phyloP scores from a whole-genome alignment of 768 basidiomycete genomes.

The Rhodosporidiobolus sp. region DNA sequence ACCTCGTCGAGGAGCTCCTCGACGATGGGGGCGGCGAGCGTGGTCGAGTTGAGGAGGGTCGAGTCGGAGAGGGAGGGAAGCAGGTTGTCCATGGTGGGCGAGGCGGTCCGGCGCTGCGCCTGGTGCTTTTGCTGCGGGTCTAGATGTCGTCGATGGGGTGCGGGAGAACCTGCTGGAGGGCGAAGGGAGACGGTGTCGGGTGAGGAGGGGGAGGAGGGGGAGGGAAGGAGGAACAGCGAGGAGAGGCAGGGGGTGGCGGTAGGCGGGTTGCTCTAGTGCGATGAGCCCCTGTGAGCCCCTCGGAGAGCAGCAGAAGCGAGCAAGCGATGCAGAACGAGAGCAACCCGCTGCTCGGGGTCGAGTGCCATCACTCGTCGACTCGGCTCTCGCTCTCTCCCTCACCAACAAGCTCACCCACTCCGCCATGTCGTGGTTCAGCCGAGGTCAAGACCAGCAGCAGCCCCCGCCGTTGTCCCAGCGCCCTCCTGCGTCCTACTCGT shows the following conservation, averaged over 20 bases:
- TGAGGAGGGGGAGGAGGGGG: background rate
- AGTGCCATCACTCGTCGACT: no score
- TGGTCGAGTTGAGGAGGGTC: background rate
- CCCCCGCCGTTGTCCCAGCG: constrained; percentile 4
- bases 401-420: no score
- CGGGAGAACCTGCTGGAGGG: no score
- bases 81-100: constrained; percentile 9
- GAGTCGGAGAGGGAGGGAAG: background rate
- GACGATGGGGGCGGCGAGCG: constrained; percentile 1
- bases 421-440: constrained; percentile 22
- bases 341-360: no score
- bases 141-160: background rate
- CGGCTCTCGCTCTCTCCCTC: background rate
- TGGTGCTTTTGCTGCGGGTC: no score
- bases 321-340: no score
- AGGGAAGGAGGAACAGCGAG: background rate
- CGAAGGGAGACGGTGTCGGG: no score
- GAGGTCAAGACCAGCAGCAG: background rate
- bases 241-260: background rate
- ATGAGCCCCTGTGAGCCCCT: no score
- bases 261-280: no score
- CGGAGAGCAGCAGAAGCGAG: no score
- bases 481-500: background rate
- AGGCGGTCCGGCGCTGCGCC: no score
- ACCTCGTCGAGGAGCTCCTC: constrained; percentile 39